These are phyloP conservation scores for Euphorbia pulcherrima DNA, from an alignment of 345 rosid species.

Conservation along the genomic window DNA sequence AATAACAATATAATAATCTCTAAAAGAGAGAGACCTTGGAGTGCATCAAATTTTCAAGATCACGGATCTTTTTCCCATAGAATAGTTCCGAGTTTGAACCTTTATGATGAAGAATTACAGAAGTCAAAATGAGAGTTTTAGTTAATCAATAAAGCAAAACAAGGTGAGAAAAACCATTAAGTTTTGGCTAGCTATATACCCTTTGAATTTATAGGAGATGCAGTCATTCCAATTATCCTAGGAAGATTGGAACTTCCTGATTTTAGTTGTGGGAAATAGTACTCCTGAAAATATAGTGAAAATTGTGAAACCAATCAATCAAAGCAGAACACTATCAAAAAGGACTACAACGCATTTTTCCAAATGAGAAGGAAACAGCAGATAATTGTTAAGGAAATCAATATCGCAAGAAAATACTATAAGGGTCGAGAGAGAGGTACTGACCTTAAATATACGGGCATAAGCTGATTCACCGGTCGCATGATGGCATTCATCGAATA, in stretches of 20 bases:
- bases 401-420: neutral
- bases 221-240: slow-evolving; percentile 88
- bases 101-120: slow-evolving; percentile 15
- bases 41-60: slow-evolving; percentile 68
- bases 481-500: slow-evolving; percentile 94
- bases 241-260: slow-evolving; percentile 46
- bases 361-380: slow-evolving; percentile 4
- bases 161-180: neutral
- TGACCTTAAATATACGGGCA: slow-evolving; percentile 77
- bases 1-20: slow-evolving; percentile 4
- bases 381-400: neutral
- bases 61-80: slow-evolving; percentile 54
- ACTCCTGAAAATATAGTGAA: slow-evolving; percentile 53
- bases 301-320: neutral
- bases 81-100: slow-evolving; percentile 37
- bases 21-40: slow-evolving; percentile 57
- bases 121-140: neutral
- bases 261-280: slow-evolving; percentile 50
- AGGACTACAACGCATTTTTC: neutral
- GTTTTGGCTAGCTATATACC: slow-evolving; percentile 33
- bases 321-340: neutral
- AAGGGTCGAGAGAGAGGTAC: slow-evolving; percentile 16
- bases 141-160: neutral
- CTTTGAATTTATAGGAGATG: slow-evolving; percentile 78
- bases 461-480: slow-evolving; percentile 64